A percentile compares a stretch with the other conserved stretches of the same genome.
These are phyloP conservation scores for Stephanodiscus minutulus DNA, from an alignment of 108 stramenopile genomes.

Conservation along the genomic window DNA sequence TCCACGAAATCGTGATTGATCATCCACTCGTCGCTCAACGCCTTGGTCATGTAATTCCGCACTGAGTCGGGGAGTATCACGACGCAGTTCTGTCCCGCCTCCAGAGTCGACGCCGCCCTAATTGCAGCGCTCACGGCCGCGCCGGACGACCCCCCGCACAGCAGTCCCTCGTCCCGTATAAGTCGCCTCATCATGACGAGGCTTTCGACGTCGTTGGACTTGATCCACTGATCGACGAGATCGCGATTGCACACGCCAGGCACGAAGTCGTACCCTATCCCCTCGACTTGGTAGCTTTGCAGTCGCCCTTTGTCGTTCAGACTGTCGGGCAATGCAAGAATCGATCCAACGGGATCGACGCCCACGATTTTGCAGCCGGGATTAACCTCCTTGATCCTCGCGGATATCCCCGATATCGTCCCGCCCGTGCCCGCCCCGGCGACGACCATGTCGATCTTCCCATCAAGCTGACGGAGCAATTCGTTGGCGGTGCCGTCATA, in stretches of 20 bases:
- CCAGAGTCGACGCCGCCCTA: slow-evolving; percentile 67
- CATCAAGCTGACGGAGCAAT: slow-evolving; percentile 72
- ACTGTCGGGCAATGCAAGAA: slow-evolving; percentile 78
- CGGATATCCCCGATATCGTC: slow-evolving; percentile 82
- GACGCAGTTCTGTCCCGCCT: slow-evolving; percentile 72
- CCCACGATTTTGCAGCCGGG: slow-evolving; percentile 79
- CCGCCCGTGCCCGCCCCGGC: slow-evolving; percentile 88
- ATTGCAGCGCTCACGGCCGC: slow-evolving; percentile 81
- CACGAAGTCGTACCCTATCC: slow-evolving; percentile 96
- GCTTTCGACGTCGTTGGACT: slow-evolving; percentile 76
- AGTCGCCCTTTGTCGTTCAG: slow-evolving; percentile 83
- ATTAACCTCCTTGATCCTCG: slow-evolving; percentile 79
- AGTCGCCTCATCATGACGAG: slow-evolving; percentile 84
- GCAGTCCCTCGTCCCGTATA: slow-evolving; percentile 89
- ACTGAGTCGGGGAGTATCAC: slow-evolving; percentile 91
- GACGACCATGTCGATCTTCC: slow-evolving; percentile 85
- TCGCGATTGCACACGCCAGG: slow-evolving; percentile 86
- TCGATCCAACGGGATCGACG: slow-evolving; percentile 85
- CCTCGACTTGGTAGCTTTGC: slow-evolving; percentile 86
- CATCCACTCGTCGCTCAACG: slow-evolving; percentile 93
- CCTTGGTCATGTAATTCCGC: slow-evolving; percentile 97
- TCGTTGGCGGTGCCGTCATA: slow-evolving; percentile 94
- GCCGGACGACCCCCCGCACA: slow-evolving; percentile 91
- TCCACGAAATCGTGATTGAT: slow-evolving; percentile 87
- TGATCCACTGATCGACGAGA: slow-evolving; percentile 83